A percentile compares a stretch with the other conserved stretches of the same genome.
phyloP scores from a whole-genome alignment of 371 early-diverging fungal genomes.

The Mortierella sp. region DNA sequence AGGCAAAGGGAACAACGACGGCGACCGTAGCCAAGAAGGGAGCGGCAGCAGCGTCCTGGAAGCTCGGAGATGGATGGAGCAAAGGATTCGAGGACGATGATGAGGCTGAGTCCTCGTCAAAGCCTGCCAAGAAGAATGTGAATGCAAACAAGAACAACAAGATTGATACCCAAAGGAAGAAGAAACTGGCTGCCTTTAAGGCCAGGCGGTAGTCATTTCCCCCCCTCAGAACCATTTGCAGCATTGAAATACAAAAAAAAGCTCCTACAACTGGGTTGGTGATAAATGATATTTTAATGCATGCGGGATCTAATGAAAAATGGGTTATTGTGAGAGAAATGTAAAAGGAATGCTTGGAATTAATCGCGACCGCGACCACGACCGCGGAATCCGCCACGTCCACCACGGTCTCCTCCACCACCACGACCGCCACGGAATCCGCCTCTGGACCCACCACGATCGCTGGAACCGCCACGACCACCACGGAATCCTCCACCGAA shows the following conservation, averaged over 20 bases:
- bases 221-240: neutral
- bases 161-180: conserved; percentile 20
- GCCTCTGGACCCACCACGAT: conserved; percentile 20
- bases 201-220: neutral
- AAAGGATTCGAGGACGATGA: conserved; percentile 44
- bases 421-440: conserved; percentile 33
- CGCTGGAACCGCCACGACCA: conserved; percentile 23
- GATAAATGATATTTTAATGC: conserved; percentile 4
- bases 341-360: neutral
- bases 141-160: neutral
- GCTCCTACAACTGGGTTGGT: neutral
- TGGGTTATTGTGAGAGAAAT: neutral
- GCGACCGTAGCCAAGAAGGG: conserved; percentile 1
- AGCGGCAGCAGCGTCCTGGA: conserved; percentile 19
- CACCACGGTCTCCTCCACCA: conserved; percentile 28
- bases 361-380: conserved; percentile 42
- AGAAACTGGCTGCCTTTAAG: conserved; percentile 7
- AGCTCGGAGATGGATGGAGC: conserved; percentile 54
- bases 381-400: conserved; percentile 24
- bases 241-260: neutral
- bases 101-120: neutral
- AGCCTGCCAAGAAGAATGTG: conserved; percentile 10
- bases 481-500: conserved; percentile 36
- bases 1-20: neutral
- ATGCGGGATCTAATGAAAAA: conserved; percentile 3